Percentiles rank a stretch among this genome's conserved stretches.
phyloP scores from a whole-genome alignment of 2,329 filamentous ascomycete genomes.

The Ustulina deusta region DNA sequence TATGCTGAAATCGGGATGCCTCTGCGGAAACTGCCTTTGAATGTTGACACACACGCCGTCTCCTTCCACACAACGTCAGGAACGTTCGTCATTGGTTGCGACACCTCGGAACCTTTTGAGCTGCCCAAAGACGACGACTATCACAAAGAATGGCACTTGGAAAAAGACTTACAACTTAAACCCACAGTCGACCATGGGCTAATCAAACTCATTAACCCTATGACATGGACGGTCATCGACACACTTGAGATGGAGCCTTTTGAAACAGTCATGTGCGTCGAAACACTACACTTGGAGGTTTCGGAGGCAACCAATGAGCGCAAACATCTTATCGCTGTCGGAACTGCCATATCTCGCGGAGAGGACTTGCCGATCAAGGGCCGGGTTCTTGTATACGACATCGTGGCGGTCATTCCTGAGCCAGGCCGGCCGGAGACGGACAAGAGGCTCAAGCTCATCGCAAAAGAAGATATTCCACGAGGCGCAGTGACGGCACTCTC shows the following conservation, averaged over 20 bases:
- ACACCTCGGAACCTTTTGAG: conserved; percentile 76
- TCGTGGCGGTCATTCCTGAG: conserved; percentile 91
- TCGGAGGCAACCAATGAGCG: conserved; percentile 92
- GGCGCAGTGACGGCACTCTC: conserved; percentile 90
- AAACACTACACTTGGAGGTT: conserved; percentile 86
- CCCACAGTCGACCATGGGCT: conserved; percentile 78
- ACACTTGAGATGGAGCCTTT: conserved; percentile 77
- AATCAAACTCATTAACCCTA: conserved; percentile 82
- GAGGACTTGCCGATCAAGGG: conserved; percentile 91
- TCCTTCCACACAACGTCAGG: conserved; percentile 81
- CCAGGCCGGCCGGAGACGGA: conserved; percentile 87
- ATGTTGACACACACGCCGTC: conserved; percentile 77
- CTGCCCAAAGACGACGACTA: conserved; percentile 88
- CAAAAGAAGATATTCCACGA: conserved; percentile 89
- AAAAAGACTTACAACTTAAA: conserved; percentile 71
- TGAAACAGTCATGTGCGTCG: conserved; percentile 84
- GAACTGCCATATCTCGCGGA: conserved; percentile 86
- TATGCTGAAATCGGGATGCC: conserved; percentile 82
- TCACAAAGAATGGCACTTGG: conserved; percentile 82
- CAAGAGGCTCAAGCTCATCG: conserved; percentile 84
- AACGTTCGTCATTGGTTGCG: conserved; percentile 82
- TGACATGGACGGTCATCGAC: conserved; percentile 83
- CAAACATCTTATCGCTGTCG: conserved; percentile 83
- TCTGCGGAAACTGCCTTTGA: conserved; percentile 76
- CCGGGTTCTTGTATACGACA: conserved; percentile 88